Evolutionary conservation across 345 rosid species (phyloP), one percentile per base, ranked within the genome.

Genomic region (Boechera divaricarpa): DNA sequence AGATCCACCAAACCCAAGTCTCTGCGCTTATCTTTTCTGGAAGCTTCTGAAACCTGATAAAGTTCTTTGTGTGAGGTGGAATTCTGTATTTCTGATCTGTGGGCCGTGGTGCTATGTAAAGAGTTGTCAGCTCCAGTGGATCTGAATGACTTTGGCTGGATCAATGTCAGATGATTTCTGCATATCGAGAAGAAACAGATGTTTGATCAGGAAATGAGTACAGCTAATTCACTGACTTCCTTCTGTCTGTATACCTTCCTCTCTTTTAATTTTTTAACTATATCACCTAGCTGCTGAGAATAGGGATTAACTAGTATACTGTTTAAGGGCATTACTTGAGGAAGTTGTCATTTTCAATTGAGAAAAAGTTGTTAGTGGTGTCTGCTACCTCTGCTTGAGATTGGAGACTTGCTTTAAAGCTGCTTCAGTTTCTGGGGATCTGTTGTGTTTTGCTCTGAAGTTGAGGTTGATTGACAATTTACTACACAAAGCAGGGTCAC

Each of bases 61-160:
- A 35, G 41, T 58, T 63, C 24, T 58, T 68, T 52, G 33, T 59
- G 54, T 42, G 74, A 55, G 82, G 60, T 59, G 69, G 63, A 65
- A 63, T 38, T 68, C 63, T 69, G 64, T 56, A 13, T 49, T 64
- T 77, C 77, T 79, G 73, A 78, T 55, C 79, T 51, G 70, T 77
- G 72, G 51, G 42, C 68, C 12, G 69, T 70, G 79, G 76, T 56
- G 80, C 57, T 69, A 73, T 56, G 53, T 18, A 60, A 55, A 54
- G 56, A 84, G 74, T 77, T 72, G 76, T 53, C 54, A 56, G 59
- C 67, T 75, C 67, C 72, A 70, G 77, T 64, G 41, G 74, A 70
- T 54, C 67, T 47, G 74, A 51, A 44, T 65, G 62, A 59, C 49
- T 69, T 65, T 38, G 70, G 83, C 69, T 77, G 75, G 32, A 45